These are phyloP conservation scores for Saraca asoca DNA, from an alignment of 331 rosid genomes.

Conservation along the genomic window DNA sequence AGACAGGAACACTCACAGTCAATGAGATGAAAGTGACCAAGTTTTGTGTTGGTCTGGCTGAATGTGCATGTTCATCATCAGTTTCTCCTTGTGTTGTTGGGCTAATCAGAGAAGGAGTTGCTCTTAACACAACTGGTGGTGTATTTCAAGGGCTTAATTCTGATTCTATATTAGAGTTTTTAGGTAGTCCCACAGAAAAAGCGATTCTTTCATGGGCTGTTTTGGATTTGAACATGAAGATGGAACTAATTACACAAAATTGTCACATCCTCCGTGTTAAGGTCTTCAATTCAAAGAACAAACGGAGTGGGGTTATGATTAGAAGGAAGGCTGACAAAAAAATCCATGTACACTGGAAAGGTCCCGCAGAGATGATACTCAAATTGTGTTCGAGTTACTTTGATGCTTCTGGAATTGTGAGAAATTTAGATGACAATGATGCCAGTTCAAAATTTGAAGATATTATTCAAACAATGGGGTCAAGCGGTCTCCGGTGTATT, in stretches of 20 bases:
- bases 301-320: slow-evolving; percentile 72
- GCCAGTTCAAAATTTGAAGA: slow-evolving; percentile 39
- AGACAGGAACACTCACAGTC: slow-evolving; percentile 79
- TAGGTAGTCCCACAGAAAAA: slow-evolving; percentile 85
- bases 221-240: slow-evolving; percentile 59
- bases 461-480: slow-evolving; percentile 64
- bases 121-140: slow-evolving; percentile 71
- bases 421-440: too few relatives aligned
- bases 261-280: slow-evolving; percentile 62
- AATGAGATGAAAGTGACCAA: slow-evolving; percentile 78
- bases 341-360: slow-evolving; percentile 82
- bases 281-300: slow-evolving; percentile 81
- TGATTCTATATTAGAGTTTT: too few relatives aligned
- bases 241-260: slow-evolving; percentile 56
- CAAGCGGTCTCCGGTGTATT: slow-evolving; percentile 62
- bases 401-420: slow-evolving; percentile 47
- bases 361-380: slow-evolving; percentile 83
- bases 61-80: too few relatives aligned
- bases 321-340: slow-evolving; percentile 46
- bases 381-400: slow-evolving; percentile 66
- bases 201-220: slow-evolving; percentile 81
- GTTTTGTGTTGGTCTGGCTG: too few relatives aligned
- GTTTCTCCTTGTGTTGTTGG: slow-evolving; percentile 46
- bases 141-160: too few relatives aligned
- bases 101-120: slow-evolving; percentile 64